phyloP scores from a whole-genome alignment of 1,139 yeast species.

The Sugiyamaella pinicola region DNA sequence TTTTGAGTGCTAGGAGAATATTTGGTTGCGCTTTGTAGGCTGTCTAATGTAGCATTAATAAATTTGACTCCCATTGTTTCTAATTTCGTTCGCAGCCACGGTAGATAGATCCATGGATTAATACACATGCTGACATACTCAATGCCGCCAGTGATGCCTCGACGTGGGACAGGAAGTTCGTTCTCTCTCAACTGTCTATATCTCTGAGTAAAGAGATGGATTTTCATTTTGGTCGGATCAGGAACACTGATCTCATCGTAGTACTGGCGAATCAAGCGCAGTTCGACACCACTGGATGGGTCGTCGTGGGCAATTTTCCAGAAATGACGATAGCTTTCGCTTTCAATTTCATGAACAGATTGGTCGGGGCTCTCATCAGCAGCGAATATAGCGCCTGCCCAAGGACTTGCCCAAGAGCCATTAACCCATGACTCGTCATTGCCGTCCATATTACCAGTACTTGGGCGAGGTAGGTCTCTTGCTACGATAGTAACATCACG shows the following conservation, averaged over 20 bases:
- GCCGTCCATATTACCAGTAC: slow-evolving; percentile 35
- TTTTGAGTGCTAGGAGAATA: slow-evolving; percentile 8
- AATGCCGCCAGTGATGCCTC: slow-evolving; percentile 48
- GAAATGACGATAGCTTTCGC: slow-evolving; percentile 51
- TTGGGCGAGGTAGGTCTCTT: slow-evolving; percentile 55
- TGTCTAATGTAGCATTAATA: slow-evolving; percentile 22
- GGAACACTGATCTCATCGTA: slow-evolving; percentile 50
- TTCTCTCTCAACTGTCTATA: slow-evolving; percentile 44
- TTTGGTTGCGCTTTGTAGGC: slow-evolving; percentile 21
- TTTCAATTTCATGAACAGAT: slow-evolving; percentile 52
- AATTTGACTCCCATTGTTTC: slow-evolving; percentile 27
- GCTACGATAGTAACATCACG: slow-evolving; percentile 53
- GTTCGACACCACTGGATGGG: slow-evolving; percentile 57
- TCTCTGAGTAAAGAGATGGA: slow-evolving; percentile 50
- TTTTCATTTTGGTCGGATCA: slow-evolving; percentile 47
- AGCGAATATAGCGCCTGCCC: slow-evolving; percentile 49
- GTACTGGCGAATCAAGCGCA: slow-evolving; percentile 57
- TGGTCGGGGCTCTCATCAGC: slow-evolving; percentile 30
- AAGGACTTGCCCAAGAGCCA: slow-evolving; percentile 61
- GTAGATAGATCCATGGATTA: slow-evolving; percentile 30
- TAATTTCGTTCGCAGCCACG: slow-evolving; percentile 28
- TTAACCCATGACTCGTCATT: slow-evolving; percentile 32
- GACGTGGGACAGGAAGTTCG: slow-evolving; percentile 47
- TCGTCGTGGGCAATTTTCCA: slow-evolving; percentile 46
- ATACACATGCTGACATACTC: slow-evolving; percentile 45